A percentile compares a stretch with the other conserved stretches of the same genome.
These are phyloP conservation scores for Cyanodermella asteris DNA, from an alignment of 2,329 filamentous ascomycete species.

Conservation along the genomic window DNA sequence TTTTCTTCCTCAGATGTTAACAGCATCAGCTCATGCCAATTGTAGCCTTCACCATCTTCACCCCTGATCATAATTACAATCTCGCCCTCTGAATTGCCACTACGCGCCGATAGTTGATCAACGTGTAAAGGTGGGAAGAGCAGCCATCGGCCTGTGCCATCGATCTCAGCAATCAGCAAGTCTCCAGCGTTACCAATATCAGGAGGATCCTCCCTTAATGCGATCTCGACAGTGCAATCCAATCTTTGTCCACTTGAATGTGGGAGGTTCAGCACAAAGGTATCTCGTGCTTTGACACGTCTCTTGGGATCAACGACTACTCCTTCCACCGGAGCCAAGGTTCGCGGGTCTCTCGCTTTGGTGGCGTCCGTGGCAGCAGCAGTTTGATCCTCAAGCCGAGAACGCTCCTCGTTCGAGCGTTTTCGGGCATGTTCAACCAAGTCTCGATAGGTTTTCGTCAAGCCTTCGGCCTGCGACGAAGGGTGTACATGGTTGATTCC, in stretches of 20 bases:
- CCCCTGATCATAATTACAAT: conserved; percentile 78
- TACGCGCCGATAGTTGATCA: conserved; percentile 54
- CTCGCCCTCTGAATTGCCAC: conserved; percentile 47
- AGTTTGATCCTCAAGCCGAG: conserved; percentile 63
- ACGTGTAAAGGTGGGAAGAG: conserved; percentile 75
- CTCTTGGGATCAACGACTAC: conserved; percentile 53
- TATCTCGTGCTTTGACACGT: conserved; percentile 74
- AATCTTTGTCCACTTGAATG: conserved; percentile 83
- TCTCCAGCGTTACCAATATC: conserved; percentile 50
- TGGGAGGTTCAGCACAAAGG: conserved; percentile 62
- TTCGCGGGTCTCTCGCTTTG: conserved; percentile 57
- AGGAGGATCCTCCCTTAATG: conserved; percentile 61
- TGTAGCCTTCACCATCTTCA: conserved; percentile 32
- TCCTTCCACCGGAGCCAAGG: conserved; percentile 46
- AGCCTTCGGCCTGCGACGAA: conserved; percentile 31
- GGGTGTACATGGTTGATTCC: conserved; percentile 24
- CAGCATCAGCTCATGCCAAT: conserved; percentile 73
- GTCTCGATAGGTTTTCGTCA: conserved; percentile 42
- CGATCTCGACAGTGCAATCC: conserved; percentile 69
- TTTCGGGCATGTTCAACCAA: conserved; percentile 59
- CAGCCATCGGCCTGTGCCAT: conserved; percentile 54
- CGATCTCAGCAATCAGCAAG: conserved; percentile 81
- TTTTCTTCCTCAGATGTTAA: conserved; percentile 55
- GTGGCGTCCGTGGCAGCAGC: conserved; percentile 66
- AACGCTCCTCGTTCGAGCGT: conserved; percentile 49